Evolutionary conservation across 768 basidiomycete species (phyloP).

Genomic region (Lentinula guzmanii): DNA sequence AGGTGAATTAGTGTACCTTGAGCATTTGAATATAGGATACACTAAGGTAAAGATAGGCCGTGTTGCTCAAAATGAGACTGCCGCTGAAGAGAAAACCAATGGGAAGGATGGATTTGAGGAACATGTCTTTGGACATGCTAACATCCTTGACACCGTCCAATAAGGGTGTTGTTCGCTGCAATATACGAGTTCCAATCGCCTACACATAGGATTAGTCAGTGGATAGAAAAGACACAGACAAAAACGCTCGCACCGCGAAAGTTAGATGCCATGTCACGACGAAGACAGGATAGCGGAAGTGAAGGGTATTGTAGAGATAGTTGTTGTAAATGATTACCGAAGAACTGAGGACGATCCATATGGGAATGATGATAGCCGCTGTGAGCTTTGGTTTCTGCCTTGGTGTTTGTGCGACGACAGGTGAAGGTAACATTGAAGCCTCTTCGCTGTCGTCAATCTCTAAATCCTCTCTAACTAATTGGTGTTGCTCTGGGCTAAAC

Average conservation of each 20-base stretch:
- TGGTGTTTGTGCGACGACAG: slow-evolving; percentile 39
- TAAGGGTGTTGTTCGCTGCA: slow-evolving; percentile 76
- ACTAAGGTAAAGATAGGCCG: slow-evolving; percentile 85
- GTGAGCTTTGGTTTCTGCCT: slow-evolving; percentile 49
- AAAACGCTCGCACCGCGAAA: slow-evolving; percentile 41
- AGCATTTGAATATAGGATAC: slow-evolving; percentile 98
- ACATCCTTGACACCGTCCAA: slow-evolving; percentile 78
- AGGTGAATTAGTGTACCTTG: slow-evolving; percentile 44
- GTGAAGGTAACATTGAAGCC: slow-evolving; percentile 44
- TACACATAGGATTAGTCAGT: slow-evolving; percentile 15
- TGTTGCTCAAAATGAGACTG: slow-evolving; percentile 85
- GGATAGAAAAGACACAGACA: not conserved
- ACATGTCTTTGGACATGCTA: slow-evolving; percentile 73
- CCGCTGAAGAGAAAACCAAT: slow-evolving; percentile 93
- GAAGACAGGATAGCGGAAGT: slow-evolving; percentile 90
- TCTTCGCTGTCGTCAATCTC: slow-evolving; percentile 1
- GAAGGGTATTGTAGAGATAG: slow-evolving; percentile 73
- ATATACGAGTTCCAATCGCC: slow-evolving; percentile 80
- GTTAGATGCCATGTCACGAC: slow-evolving; percentile 82
- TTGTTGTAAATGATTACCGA: slow-evolving; percentile 97
- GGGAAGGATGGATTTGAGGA: slow-evolving; percentile 81
- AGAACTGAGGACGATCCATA: slow-evolving; percentile 90
- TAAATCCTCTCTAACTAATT: not conserved
- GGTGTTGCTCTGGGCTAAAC: not conserved
- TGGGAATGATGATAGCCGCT: slow-evolving; percentile 70